Base-by-base conservation (phyloP, 2,329 filamentous ascomycete genomes). In the Ceratocystis albifundus region DNA sequence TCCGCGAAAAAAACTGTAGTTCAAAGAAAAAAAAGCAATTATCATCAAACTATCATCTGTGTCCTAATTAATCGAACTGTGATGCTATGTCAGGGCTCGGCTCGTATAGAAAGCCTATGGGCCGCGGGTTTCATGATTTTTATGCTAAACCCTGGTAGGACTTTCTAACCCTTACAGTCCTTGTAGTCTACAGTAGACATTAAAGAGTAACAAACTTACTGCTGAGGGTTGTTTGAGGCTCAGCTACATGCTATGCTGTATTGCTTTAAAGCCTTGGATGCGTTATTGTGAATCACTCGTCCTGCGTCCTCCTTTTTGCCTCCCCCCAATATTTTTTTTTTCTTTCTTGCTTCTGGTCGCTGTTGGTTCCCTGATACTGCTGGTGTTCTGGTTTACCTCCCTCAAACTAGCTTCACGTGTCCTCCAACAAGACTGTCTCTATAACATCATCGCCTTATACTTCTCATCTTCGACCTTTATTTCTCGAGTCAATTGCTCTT, bases 1-100 rank as follows among this genome's bases (percentile, higher is more conserved):
- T 44, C 65, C 62, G 61, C 65, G 6, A 10, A 63, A 68, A 68
- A 68, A 65, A 55, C 62, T 22, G 25, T 61, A 66, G 55, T 62
- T 64, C 46, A 64, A 59, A 53, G 48, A 53, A 59, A 59, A 50
- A 53, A 36, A 57, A n/a, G n/a, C n/a, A n/a, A 15, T 1, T 17
- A n/a, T 36, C n/a, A n/a, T 15, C 10, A 36, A 59, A n/a, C n/a
- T 17, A 53, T 20, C 36, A 5, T 59, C 5, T 30, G 20, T 57
- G 30, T 25, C 55, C 30, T 2, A 57, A 30, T 12, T 20, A 25
- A 30, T 30, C 53, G 15, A 57, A 53, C 17, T n/a, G 46, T 55
- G 20, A 28, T 25, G 50, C 12, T 10, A 41, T 12, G 36, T 41
- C 15, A 41, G 4, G 36, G 36, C 36, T 41, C 36, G 36, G 36